Evolutionary conservation across 1,284 basidiomycete species (phyloP), one percentile per base, ranked within the genome.

Genomic region (Ganoderma leucocontextum): DNA sequence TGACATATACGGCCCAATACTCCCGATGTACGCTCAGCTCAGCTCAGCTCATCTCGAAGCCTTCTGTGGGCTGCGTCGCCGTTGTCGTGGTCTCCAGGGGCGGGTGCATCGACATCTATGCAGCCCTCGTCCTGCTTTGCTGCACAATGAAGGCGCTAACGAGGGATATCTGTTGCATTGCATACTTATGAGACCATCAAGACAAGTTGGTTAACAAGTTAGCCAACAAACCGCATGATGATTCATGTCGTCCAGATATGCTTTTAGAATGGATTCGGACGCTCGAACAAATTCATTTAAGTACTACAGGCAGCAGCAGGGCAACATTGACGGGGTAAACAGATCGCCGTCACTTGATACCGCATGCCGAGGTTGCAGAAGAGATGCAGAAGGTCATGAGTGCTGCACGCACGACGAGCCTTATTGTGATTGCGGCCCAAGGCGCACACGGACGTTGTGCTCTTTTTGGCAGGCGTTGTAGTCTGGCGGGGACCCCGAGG

Each of bases 381-480:
- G 58, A 60, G 58, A 60, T n/a, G 57, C 17, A 22, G 55, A 60
- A 60, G 60, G 70, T 70, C 70, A 71, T 67, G 69, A 17, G 71
- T 47, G 62, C 39, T 52, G 17, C 55, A 60, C 33, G 63, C 57
- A 41, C 25, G 57, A 63, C 66, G 41, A 41, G 39, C 25, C 69
- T 75, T 75, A 74, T 75, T 75, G 75, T 75, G 63, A 72, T 63
- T 60, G 57, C 25, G 57, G 69, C 39, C 62, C 25, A 36, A 59
- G 39, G 64, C 41, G 53, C 62, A 63, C 66, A 57, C 60, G 67
- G 63, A 49, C 60, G 67, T 74, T 74, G 72, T 74, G 60, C 72
- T 63, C 57, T 64, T 29, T 73, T 68, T 69, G 73, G 75, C 66
- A 75, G 71, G 69, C 41, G 70, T 75, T 75, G 75, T 75, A 66